Conservation (phyloP, 73 alveolate species). For the Symbiodinium pilosum region DNA sequence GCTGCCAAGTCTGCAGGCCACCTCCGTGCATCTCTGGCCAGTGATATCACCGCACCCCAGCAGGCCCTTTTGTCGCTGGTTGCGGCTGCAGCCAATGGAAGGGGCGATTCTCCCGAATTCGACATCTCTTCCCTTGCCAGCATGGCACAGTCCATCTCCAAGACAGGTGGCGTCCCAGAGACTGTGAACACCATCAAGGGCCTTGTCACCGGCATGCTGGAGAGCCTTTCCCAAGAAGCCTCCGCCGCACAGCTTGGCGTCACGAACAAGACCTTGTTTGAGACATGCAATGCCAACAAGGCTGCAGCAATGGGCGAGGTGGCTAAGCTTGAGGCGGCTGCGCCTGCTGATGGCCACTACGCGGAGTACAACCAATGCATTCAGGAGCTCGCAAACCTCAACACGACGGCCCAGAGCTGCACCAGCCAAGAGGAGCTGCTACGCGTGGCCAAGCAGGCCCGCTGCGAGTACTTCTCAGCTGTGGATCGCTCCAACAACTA, state of each 20-base stretch:
- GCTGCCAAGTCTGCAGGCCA: no score
- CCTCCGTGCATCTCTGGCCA: no score
- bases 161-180: conserved; percentile 4
- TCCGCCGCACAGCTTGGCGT: not conserved
- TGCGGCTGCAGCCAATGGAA: conserved; percentile 9
- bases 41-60: no score
- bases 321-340: not conserved
- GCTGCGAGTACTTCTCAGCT: not conserved
- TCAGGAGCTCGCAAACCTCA: not conserved
- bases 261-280: not conserved
- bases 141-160: conserved; percentile 9
- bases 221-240: conserved; percentile 11
- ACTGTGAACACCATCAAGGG: conserved; percentile 2
- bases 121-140: not conserved
- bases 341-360: not conserved
- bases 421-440: not conserved
- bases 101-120: not conserved
- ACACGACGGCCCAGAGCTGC: not conserved
- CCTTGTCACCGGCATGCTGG: conserved; percentile 8
- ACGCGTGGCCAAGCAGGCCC: conserved; percentile 18
- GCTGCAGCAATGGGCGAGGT: not conserved
- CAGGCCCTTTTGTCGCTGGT: not conserved
- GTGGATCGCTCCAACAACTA: not conserved
- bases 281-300: not conserved
- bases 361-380: not conserved